phyloP scores from a whole-genome alignment of 805 yeast genomes.

The Kregervanrija delftensis region DNA sequence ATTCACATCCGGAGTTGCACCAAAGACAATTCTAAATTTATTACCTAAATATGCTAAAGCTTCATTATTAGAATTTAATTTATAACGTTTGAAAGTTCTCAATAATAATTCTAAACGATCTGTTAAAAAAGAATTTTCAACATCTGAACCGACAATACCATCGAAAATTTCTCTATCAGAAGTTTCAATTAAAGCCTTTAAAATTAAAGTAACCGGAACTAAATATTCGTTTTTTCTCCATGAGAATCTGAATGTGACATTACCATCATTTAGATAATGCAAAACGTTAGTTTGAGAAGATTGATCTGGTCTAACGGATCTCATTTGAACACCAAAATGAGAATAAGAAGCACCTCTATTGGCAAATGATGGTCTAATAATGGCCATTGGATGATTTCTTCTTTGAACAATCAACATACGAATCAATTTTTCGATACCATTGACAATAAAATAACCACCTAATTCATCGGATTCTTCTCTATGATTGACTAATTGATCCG shows the following conservation, averaged over 20 bases:
- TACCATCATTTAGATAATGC: constrained; percentile 93
- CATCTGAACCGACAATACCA: constrained; percentile 88
- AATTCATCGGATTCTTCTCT: constrained; percentile 93
- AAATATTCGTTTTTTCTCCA: constrained; percentile 96
- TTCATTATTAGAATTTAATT: constrained; percentile 72
- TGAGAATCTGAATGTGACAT: constrained; percentile 90
- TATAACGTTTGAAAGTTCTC: constrained; percentile 80
- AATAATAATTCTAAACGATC: constrained; percentile 94
- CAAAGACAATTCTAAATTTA: constrained; percentile 89
- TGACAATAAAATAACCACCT: constrained; percentile 94
- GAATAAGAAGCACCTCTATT: constrained; percentile 92
- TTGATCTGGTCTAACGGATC: constrained; percentile 94
- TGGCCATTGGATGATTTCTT: constrained; percentile 97
- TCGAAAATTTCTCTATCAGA: constrained; percentile 94
- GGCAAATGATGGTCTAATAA: constrained; percentile 87
- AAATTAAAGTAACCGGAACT: constrained; percentile 86
- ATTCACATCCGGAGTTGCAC: constrained; percentile 78
- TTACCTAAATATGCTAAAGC: constrained; percentile 94
- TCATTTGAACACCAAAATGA: constrained; percentile 85
- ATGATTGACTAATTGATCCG: constrained; percentile 66
- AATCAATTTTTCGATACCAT: constrained; percentile 93
- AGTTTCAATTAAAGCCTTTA: constrained; percentile 85
- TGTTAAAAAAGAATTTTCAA: constrained; percentile 84
- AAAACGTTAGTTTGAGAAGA: constrained; percentile 96
- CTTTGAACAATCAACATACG: constrained; percentile 98